phyloP scores from a whole-genome alignment of 306 rosid genomes.

The Heteromeles arbutifolia region DNA sequence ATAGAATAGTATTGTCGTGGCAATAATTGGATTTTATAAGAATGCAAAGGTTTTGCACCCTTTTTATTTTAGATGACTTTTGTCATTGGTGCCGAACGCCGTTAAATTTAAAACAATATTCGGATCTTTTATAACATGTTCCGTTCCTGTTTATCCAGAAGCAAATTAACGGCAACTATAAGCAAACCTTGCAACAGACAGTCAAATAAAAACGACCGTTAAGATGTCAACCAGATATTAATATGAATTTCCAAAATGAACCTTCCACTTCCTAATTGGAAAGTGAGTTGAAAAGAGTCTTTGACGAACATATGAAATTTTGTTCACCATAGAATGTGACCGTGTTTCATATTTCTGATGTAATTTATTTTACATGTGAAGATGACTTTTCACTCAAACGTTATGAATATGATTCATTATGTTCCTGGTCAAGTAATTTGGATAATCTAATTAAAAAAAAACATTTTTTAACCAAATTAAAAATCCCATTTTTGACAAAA shows the following conservation, averaged over 20 bases:
- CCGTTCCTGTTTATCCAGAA: slow-evolving; percentile 20
- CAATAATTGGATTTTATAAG: slow-evolving; percentile 29
- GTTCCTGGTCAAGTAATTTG: background rate
- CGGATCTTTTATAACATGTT: slow-evolving; percentile 12
- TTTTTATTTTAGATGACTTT: slow-evolving; percentile 36
- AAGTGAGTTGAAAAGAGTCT: background rate
- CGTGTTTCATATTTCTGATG: background rate
- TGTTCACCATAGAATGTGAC: background rate
- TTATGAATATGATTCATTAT: background rate
- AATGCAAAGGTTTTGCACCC: slow-evolving; percentile 25
- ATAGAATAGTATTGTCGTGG: background rate
- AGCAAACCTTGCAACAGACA: slow-evolving; percentile 19
- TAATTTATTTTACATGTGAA: background rate
- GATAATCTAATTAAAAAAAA: background rate
- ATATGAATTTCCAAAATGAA: slow-evolving; percentile 4
- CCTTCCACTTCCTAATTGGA: background rate
- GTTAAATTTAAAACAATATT: slow-evolving; percentile 15
- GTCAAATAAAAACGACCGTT: slow-evolving; percentile 18
- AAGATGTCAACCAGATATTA: background rate
- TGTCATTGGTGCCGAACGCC: slow-evolving; percentile 50
- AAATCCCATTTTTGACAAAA: background rate
- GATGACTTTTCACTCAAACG: background rate
- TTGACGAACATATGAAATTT: background rate
- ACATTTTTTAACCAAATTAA: background rate
- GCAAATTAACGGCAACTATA: slow-evolving; percentile 39